Evolutionary conservation across 305 asterid genomes (phyloP).

Genomic region (Rubia balearica): DNA sequence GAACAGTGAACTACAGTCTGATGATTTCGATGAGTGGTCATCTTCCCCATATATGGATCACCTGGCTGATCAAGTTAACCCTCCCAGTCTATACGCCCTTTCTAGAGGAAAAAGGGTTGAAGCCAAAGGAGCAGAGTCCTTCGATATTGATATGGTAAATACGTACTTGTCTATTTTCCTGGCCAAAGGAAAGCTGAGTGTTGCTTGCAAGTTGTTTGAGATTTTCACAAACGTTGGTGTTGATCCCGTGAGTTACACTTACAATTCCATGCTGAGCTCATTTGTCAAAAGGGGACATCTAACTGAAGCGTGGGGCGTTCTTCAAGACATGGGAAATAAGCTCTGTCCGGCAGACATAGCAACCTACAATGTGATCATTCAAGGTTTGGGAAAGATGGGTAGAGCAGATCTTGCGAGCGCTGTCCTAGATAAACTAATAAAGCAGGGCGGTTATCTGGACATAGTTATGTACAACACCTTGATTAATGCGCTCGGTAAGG

Average conservation of each 20-base stretch:
- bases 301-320: conserved; percentile 77
- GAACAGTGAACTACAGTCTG: conserved; percentile 17
- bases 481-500: conserved; percentile 86
- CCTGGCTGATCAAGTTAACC: conserved; percentile 46
- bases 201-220: conserved; percentile 89
- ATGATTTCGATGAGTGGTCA: conserved; percentile 71
- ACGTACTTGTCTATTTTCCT: conserved; percentile 77
- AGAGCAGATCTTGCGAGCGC: conserved; percentile 78
- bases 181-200: conserved; percentile 81
- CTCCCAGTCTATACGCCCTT: conserved; percentile 33
- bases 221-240: conserved; percentile 57
- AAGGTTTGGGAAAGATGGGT: conserved; percentile 88
- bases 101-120: conserved; percentile 55
- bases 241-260: conserved; percentile 67
- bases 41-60: conserved; percentile 88
- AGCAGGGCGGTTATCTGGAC: conserved; percentile 85
- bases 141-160: conserved; percentile 79
- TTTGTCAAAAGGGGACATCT: conserved; percentile 88
- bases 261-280: conserved; percentile 82
- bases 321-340: conserved; percentile 62
- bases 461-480: conserved; percentile 88
- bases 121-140: conserved; percentile 62
- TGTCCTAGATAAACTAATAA: conserved; percentile 58
- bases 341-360: conserved; percentile 69
- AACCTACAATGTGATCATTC: conserved; percentile 70